These are phyloP conservation scores for Pythium coloratum DNA, from an alignment of 352 stramenopile genomes.

Conservation along the genomic window DNA sequence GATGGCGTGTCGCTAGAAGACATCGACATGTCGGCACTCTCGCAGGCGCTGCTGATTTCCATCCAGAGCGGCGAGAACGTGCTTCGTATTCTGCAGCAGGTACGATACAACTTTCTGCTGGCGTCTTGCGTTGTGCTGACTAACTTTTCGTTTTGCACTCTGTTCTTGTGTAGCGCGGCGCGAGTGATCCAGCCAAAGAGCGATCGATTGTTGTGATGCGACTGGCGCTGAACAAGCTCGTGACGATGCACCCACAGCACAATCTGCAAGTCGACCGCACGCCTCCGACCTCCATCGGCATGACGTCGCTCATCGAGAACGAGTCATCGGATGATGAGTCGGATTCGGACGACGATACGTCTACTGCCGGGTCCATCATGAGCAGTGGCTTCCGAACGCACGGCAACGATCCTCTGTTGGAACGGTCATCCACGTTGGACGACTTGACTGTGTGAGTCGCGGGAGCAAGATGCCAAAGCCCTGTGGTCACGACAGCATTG, in stretches of 20 bases:
- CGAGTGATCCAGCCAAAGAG: constrained; percentile 60
- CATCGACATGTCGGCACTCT: constrained; percentile 78
- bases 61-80: constrained; percentile 86
- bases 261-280: constrained; percentile 60
- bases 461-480: too few relatives aligned
- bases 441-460: constrained; percentile 41
- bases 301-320: constrained; percentile 28
- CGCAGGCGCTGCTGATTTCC: constrained; percentile 72
- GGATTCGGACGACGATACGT: constrained; percentile 29
- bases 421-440: constrained; percentile 50
- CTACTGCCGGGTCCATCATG: constrained; percentile 19
- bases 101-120: constrained; percentile 10
- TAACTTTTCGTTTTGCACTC: neutral
- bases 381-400: constrained; percentile 21
- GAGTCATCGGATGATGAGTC: constrained; percentile 29
- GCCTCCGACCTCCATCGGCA: constrained; percentile 23
- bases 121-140: neutral
- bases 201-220: constrained; percentile 64
- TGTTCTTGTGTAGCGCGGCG: constrained; percentile 38
- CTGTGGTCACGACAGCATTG: neutral
- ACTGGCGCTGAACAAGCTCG: constrained; percentile 73
- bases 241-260: constrained; percentile 72
- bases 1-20: constrained; percentile 59
- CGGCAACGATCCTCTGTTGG: constrained; percentile 31
- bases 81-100: constrained; percentile 70